A percentile compares a stretch with the other conserved stretches of the same genome.
These are phyloP conservation scores for Ustilago curta DNA, from an alignment of 1,284 basidiomycete genomes.

Conservation along the genomic window DNA sequence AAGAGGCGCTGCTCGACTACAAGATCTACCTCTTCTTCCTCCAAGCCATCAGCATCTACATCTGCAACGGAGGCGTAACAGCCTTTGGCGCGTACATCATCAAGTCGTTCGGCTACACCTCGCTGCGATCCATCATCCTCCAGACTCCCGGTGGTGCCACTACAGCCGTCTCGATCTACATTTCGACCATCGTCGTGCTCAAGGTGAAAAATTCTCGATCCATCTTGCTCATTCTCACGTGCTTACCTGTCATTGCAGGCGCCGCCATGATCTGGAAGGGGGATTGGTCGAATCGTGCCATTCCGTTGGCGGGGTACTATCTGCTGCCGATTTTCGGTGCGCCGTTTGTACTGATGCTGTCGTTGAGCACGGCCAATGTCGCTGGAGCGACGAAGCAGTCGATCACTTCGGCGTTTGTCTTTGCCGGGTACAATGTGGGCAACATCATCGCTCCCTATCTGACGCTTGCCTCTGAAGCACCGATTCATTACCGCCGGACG, in stretches of 20 bases:
- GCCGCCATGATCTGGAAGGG: slow-evolving; percentile 72
- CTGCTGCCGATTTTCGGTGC: slow-evolving; percentile 72
- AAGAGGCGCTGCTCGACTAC: slow-evolving; percentile 71
- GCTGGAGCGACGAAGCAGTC: slow-evolving; percentile 72
- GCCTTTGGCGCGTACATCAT: slow-evolving; percentile 73
- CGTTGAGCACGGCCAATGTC: slow-evolving; percentile 71
- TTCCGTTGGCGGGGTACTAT: slow-evolving; percentile 73
- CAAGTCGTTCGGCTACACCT: slow-evolving; percentile 71
- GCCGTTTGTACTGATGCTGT: slow-evolving; percentile 72
- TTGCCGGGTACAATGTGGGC: slow-evolving; percentile 70
- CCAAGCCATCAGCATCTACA: slow-evolving; percentile 70
- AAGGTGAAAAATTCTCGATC: slow-evolving; percentile 70
- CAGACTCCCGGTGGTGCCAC: slow-evolving; percentile 70
- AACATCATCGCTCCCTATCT: slow-evolving; percentile 67
- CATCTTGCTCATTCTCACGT: slow-evolving; percentile 70
- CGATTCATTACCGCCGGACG: slow-evolving; percentile 71
- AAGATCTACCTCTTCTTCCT: slow-evolving; percentile 72
- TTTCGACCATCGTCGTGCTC: slow-evolving; percentile 70
- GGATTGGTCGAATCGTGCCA: slow-evolving; percentile 70
- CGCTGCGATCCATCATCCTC: slow-evolving; percentile 71
- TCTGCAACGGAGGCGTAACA: slow-evolving; percentile 70
- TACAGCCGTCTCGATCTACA: slow-evolving; percentile 71
- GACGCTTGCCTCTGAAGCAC: slow-evolving; percentile 57
- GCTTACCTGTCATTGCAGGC: slow-evolving; percentile 72
- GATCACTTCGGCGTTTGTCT: slow-evolving; percentile 70